Percentiles rank a stretch among this genome's conserved stretches.
Evolutionary conservation across 176 grass and related monocot species (phyloP).

Genomic region (Eremochloa ophiuroides): DNA sequence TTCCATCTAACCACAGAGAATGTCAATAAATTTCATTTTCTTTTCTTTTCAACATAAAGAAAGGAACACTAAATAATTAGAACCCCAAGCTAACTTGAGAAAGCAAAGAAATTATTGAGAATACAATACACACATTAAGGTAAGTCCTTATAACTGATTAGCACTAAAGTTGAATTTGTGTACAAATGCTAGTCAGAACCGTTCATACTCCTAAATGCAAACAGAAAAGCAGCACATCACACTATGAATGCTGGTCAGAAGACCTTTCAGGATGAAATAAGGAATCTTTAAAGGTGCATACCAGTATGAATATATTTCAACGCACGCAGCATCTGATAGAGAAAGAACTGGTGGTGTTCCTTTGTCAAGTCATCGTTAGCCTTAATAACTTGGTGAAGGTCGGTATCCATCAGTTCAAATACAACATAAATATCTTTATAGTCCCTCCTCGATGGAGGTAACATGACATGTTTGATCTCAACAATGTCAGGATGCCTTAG

Average conservation of each 20-base stretch:
- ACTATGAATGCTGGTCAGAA: background rate
- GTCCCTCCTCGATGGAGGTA: conserved; percentile 78
- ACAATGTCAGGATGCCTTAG: conserved; percentile 91
- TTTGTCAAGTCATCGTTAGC: conserved; percentile 94
- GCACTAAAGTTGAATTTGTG: background rate
- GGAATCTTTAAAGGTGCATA: conserved; percentile 12
- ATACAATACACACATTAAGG: background rate
- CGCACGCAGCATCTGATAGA: conserved; percentile 93
- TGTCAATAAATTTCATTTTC: background rate
- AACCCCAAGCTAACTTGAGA: background rate
- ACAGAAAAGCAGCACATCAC: background rate
- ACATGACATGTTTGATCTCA: conserved; percentile 92
- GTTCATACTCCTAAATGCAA: background rate
- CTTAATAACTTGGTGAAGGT: conserved; percentile 98
- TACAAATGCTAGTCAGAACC: conserved; percentile 3
- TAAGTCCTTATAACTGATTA: conserved; percentile 1
- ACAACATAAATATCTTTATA: conserved; percentile 93
- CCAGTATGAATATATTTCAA: conserved; percentile 96
- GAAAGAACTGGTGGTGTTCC: conserved; percentile 93
- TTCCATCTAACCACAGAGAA: background rate
- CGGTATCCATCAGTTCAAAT: conserved; percentile 92
- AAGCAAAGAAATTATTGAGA: background rate
- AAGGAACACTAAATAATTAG: background rate
- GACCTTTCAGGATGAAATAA: background rate
- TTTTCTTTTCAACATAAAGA: background rate